Conservation (phyloP, 2,329 filamentous ascomycete genomes). For the Biscogniauxia sp. region DNA sequence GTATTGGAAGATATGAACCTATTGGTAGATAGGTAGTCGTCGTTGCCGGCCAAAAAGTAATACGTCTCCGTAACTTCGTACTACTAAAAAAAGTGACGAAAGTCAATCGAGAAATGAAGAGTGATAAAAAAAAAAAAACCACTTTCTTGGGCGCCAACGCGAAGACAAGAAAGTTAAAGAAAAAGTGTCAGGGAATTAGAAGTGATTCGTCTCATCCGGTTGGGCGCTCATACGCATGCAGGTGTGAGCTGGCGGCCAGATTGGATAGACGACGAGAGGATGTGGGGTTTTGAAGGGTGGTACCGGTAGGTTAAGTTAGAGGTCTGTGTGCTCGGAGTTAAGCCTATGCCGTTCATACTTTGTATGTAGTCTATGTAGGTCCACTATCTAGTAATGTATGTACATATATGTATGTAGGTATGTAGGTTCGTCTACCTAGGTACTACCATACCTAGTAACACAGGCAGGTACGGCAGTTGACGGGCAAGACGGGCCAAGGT, state of each 20-base stretch:
- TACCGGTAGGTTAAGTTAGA: neutral
- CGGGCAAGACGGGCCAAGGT: too few species aligned
- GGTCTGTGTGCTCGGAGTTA: neutral
- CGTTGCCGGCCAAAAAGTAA: neutral
- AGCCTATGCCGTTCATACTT: neutral
- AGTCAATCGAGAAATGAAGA: neutral
- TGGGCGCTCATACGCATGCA: constrained; percentile 15
- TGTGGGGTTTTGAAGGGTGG: neutral
- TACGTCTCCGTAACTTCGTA: neutral
- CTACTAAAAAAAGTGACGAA: neutral
- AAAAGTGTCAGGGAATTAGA: neutral
- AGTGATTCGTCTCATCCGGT: constrained; percentile 1
- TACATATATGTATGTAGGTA: too few species aligned
- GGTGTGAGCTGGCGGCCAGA: constrained; percentile 19
- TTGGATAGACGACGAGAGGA: neutral
- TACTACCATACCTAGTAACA: neutral
- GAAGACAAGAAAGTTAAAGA: neutral
- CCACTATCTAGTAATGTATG: too few species aligned
- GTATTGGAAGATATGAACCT: neutral
- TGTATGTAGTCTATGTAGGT: too few species aligned
- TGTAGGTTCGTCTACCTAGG: too few species aligned
- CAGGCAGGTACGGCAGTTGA: too few species aligned
- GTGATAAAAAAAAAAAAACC: neutral
- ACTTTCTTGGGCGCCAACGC: neutral
- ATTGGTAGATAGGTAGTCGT: neutral